Base-by-base conservation (phyloP, 345 rosid species). In the Microthlaspi erraticum region DNA sequence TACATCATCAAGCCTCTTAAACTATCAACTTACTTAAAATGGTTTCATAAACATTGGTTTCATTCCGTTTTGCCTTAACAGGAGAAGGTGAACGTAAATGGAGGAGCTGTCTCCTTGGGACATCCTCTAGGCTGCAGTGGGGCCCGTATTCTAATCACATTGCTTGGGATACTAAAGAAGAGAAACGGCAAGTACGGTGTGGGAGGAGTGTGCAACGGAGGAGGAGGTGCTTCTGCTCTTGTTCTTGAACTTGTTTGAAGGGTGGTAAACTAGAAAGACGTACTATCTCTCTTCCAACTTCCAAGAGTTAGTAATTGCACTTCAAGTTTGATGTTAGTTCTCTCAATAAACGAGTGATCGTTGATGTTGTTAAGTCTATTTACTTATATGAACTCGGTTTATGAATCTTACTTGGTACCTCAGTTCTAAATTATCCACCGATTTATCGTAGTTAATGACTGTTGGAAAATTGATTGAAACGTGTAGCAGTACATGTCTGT, bases 81-180 rank as follows among this genome's bases (percentile, higher is more conserved):
- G 99, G 96, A 94, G 66, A 91, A 86, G 71, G 83, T 85, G 48
- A 94, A 94, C 48, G 96, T 87, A 23, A 88, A 91, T 4, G 99
- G 99, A 55, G 99, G 99, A 70, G 99, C 98, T 51, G 97, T 92
- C 61, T 79, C 99, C 1, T 80, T 94, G 79, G 99, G 99, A 54
- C 97, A 94, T 77, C 99, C 99, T 67, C 80, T 92, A 63, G 99
- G 99, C 42, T 94, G 99, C 88, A 94, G 99, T 31, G 99, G 98
- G 14, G 99, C 98, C 37, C 97, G 99, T 61, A 89, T 94, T 66
- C 71, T 94, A 80, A 81, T 90, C 81, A 86, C 99, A 46, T 95
- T 94, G 68, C 84, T 94, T 79, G 99, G 99, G 85, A 88, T 92
- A 54, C 78, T 94, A 75, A 91, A 59, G 87, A 84, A 83, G 81